A percentile compares a stretch with the other conserved stretches of the same genome.
Conservation (phyloP, 352 stramenopile genomes). For the Globisporangium radiosum region DNA sequence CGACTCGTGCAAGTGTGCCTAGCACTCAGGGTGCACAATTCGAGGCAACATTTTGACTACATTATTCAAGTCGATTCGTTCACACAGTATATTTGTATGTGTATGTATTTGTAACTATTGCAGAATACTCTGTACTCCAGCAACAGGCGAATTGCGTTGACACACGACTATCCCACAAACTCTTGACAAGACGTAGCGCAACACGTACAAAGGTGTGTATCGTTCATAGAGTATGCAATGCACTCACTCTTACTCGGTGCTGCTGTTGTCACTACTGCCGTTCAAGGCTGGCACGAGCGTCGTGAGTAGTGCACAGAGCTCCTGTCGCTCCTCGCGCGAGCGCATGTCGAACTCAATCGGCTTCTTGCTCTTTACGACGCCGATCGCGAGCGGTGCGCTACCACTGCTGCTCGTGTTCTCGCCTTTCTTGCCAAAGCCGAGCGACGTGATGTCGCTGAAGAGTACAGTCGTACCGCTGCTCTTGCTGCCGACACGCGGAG, state of each 20-base stretch:
- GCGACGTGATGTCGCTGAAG: slow-evolving; percentile 29
- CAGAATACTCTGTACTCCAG: no score
- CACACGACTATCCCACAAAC: no score
- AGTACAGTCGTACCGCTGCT: slow-evolving; percentile 7
- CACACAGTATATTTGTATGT: no score
- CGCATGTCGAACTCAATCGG: slow-evolving; percentile 38
- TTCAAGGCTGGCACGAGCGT: slow-evolving; percentile 15
- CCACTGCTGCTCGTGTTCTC: slow-evolving; percentile 2
- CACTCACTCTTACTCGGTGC: no score
- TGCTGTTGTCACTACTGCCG: not conserved
- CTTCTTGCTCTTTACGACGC: slow-evolving; percentile 18
- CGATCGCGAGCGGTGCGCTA: slow-evolving; percentile 13
- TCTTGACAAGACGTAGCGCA: no score
- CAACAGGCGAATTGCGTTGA: no score
- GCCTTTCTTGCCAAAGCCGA: slow-evolving; percentile 23
- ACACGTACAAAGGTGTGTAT: no score
- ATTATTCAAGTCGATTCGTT: no score
- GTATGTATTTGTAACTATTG: no score
- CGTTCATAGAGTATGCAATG: not conserved
- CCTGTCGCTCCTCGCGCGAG: slow-evolving; percentile 26
- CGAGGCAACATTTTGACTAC: no score
- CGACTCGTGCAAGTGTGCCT: no score
- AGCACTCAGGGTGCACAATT: no score
- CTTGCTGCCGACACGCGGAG: slow-evolving; percentile 22
- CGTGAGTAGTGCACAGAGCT: slow-evolving; percentile 14